Evolutionary conservation across 257 asterid genomes (phyloP).

Genomic region (Plectranthus barbatus): DNA sequence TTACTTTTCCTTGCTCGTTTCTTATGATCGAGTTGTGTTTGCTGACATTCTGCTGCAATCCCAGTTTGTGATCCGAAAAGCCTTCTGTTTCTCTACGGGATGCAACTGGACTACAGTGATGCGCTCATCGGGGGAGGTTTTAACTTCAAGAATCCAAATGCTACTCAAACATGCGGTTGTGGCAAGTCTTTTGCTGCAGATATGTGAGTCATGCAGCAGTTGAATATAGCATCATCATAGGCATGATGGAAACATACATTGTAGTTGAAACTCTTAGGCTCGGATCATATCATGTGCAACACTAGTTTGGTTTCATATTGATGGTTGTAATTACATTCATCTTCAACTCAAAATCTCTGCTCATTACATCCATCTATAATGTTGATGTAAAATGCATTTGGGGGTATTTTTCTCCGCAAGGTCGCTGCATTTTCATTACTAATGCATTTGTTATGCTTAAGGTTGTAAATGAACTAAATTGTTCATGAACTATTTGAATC

Average conservation of each 20-base stretch:
- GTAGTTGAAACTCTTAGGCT: not conserved
- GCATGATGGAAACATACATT: not conserved
- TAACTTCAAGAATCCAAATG: slow-evolving; percentile 87
- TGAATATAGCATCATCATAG: slow-evolving; percentile 1
- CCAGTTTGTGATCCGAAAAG: slow-evolving; percentile 96
- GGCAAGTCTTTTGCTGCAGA: slow-evolving; percentile 86
- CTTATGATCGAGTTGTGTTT: not conserved
- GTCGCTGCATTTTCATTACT: no score
- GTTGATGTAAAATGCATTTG: no score
- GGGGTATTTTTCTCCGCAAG: no score
- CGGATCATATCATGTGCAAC: not conserved
- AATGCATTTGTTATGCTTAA: no score
- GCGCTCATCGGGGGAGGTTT: slow-evolving; percentile 97
- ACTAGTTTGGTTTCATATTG: not conserved
- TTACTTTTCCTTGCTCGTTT: not conserved
- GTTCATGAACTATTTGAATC: no score
- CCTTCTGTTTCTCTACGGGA: slow-evolving; percentile 71
- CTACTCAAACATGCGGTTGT: slow-evolving; percentile 90
- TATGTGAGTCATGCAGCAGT: slow-evolving; percentile 30
- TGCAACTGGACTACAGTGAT: slow-evolving; percentile 91
- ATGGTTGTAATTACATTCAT: not conserved
- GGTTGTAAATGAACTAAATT: no score
- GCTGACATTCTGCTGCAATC: not conserved
- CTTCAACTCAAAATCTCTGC: not conserved
- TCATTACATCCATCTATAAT: no score